These are phyloP conservation scores for Papiliotrema laurentii DNA, from an alignment of 1,284 basidiomycete species.

Conservation along the genomic window DNA sequence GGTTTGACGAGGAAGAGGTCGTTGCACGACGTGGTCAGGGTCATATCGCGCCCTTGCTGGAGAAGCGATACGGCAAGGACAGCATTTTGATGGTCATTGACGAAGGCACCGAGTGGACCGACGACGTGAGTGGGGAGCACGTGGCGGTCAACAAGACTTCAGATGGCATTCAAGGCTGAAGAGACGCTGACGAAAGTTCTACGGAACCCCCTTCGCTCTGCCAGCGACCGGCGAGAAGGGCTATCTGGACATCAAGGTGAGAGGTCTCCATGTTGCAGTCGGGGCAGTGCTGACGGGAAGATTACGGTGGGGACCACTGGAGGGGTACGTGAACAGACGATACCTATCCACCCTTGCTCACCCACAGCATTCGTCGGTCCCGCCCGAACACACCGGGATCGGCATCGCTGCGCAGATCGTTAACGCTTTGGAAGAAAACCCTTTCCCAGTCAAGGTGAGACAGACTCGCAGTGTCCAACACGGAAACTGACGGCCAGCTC, in stretches of 20 bases:
- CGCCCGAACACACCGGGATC: conserved; percentile 50
- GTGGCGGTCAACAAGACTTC: background rate
- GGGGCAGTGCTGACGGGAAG: conserved; percentile 1
- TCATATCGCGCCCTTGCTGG: conserved; percentile 41
- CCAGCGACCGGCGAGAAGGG: conserved; percentile 45
- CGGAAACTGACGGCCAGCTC: conserved; percentile 21
- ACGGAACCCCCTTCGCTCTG: conserved; percentile 37
- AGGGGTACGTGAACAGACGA: conserved; percentile 28
- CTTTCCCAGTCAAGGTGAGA: conserved; percentile 37
- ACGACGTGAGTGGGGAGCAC: conserved; percentile 24
- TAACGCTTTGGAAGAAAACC: conserved; percentile 44
- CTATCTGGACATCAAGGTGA: conserved; percentile 37
- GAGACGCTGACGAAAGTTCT: conserved; percentile 21
- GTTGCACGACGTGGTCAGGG: conserved; percentile 45
- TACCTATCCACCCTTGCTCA: background rate
- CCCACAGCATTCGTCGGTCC: conserved; percentile 48
- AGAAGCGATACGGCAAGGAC: conserved; percentile 44
- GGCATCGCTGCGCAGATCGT: conserved; percentile 49
- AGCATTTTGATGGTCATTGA: conserved; percentile 47
- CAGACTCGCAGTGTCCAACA: background rate
- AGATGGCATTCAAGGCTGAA: background rate
- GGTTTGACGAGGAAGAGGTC: conserved; percentile 46
- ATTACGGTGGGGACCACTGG: conserved; percentile 44
- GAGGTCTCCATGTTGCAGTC: background rate
- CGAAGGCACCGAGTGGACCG: conserved; percentile 38